A percentile compares a stretch with the other conserved stretches of the same genome.
Evolutionary conservation across 1,139 yeast genomes (phyloP).

Genomic region (Pichia sp.): DNA sequence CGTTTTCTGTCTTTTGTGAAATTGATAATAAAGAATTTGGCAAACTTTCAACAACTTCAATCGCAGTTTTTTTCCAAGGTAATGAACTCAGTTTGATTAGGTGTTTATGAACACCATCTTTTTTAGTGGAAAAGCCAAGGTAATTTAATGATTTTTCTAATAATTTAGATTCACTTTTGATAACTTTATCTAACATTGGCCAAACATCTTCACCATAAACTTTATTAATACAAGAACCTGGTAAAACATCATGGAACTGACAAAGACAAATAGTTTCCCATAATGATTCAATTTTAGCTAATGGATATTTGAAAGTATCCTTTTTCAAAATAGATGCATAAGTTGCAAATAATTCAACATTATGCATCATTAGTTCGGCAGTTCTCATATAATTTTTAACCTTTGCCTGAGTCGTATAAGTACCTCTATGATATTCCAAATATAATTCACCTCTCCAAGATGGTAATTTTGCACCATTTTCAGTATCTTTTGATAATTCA

Average conservation of each 20-base stretch:
- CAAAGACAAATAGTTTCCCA: conserved; percentile 90
- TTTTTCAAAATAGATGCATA: conserved; percentile 52
- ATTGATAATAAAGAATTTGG: conserved; percentile 14
- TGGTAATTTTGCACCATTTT: conserved; percentile 63
- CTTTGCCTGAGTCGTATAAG: conserved; percentile 88
- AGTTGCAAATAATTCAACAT: conserved; percentile 77
- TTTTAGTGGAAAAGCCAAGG: conserved; percentile 20
- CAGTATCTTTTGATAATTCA: conserved; percentile 52
- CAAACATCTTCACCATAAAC: conserved; percentile 90
- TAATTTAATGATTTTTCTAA: conserved; percentile 46
- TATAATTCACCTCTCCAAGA: conserved; percentile 93
- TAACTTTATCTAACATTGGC: conserved; percentile 60
- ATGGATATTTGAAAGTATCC: conserved; percentile 61
- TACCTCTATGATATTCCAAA: conserved; percentile 93
- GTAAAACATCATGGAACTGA: conserved; percentile 94
- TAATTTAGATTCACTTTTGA: conserved; percentile 47
- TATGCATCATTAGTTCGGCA: conserved; percentile 75
- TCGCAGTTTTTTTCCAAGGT: conserved; percentile 62
- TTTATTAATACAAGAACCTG: conserved; percentile 93
- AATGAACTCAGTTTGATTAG: conserved; percentile 45
- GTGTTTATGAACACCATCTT: conserved; percentile 8
- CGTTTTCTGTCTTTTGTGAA: conserved; percentile 15
- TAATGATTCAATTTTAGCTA: conserved; percentile 52
- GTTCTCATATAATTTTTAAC: conserved; percentile 75
- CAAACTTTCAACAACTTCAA: conserved; percentile 36